Evolutionary conservation across 108 stramenopile species (phyloP), one percentile per base, ranked within the genome.

Genomic region (Poteriospumella lacustris): DNA sequence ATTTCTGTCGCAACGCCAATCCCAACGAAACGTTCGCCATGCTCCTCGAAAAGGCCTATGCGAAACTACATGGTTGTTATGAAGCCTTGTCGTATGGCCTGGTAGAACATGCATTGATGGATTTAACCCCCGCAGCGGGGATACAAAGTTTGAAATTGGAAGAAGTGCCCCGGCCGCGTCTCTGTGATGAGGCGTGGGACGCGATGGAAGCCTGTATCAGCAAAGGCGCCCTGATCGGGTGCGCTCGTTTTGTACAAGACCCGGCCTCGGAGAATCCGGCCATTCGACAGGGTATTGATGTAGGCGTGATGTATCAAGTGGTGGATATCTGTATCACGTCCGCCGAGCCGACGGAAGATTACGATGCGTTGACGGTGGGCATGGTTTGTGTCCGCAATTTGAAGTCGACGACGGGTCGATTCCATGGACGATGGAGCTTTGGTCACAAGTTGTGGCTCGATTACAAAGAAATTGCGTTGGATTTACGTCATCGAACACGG

Each of bases 1-100:
- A 83, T 78, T 86, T 67, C 58, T 68, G 82, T 62, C 43, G 43
- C 29, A 43, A 44, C 47, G 33, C n/a, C 31, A 78, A 84, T 36
- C 60, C 79, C 42, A 83, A 85, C 42, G 84, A 86, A 79, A 73
- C 76, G 12, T 76, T 9, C 39, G 76, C 72, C 5, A 76, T 84
- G 43, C 59, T 86, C 2, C 58, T 86, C 29, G 86, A 86, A 52
- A 86, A 86, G 69, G 86, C 86, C 29, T 86, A 83, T 75, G 86
- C 86, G n/a, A 86, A 86, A 81, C 82, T 86, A 34, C 82, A 86
- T 78, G 84, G 84, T 43, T 84, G 86, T 75, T 86, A 86, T 75
- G 86, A 86, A 56, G 76, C 58, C 31, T 31, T 86, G 56, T 39
- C 59, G 1, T 52, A 38, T 0, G 84, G 84, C 33, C 43, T 47